Percentiles rank a stretch among this genome's conserved stretches.
Evolutionary conservation across 345 rosid species (phyloP).

Genomic region (Cardiospermum halicacabum): DNA sequence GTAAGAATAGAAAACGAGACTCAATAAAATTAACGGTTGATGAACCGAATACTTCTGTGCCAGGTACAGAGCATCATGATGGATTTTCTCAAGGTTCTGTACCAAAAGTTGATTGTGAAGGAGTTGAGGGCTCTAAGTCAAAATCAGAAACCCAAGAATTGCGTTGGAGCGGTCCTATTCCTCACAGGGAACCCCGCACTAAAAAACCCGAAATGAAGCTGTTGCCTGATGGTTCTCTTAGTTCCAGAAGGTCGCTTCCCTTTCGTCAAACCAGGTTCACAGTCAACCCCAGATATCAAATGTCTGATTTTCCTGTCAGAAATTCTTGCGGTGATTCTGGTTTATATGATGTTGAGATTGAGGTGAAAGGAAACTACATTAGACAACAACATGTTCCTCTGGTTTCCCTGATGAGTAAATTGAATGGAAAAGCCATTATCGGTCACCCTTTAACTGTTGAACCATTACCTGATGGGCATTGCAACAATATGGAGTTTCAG

Average conservation of each 20-base stretch:
- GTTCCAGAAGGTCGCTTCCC: slow-evolving; percentile 52
- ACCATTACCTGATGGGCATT: slow-evolving; percentile 36
- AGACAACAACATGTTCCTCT: slow-evolving; percentile 72
- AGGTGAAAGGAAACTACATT: slow-evolving; percentile 57
- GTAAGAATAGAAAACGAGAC: slow-evolving; percentile 59
- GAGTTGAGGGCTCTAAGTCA: slow-evolving; percentile 22
- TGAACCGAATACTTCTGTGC: slow-evolving; percentile 30
- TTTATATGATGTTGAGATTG: slow-evolving; percentile 65
- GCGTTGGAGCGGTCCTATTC: slow-evolving; percentile 37
- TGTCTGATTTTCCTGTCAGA: slow-evolving; percentile 37
- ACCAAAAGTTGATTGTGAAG: slow-evolving; percentile 32
- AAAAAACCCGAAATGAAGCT: slow-evolving; percentile 33
- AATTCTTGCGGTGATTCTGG: slow-evolving; percentile 26
- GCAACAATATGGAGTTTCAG: slow-evolving; percentile 25
- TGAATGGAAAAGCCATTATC: slow-evolving; percentile 73
- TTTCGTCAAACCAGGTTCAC: slow-evolving; percentile 54
- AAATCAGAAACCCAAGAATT: slow-evolving; percentile 24
- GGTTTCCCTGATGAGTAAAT: slow-evolving; percentile 83
- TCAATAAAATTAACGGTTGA: slow-evolving; percentile 43
- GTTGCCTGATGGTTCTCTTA: slow-evolving; percentile 29
- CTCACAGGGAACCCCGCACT: slow-evolving; percentile 23
- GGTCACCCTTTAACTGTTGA: slow-evolving; percentile 80
- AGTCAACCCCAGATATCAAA: slow-evolving; percentile 40
- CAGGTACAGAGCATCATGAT: slow-evolving; percentile 28
- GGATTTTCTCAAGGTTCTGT: slow-evolving; percentile 30